Evolutionary conservation across 179 eudicot species (phyloP), one percentile per base, ranked within the genome.

Genomic region (Heliamphora pulchella): DNA sequence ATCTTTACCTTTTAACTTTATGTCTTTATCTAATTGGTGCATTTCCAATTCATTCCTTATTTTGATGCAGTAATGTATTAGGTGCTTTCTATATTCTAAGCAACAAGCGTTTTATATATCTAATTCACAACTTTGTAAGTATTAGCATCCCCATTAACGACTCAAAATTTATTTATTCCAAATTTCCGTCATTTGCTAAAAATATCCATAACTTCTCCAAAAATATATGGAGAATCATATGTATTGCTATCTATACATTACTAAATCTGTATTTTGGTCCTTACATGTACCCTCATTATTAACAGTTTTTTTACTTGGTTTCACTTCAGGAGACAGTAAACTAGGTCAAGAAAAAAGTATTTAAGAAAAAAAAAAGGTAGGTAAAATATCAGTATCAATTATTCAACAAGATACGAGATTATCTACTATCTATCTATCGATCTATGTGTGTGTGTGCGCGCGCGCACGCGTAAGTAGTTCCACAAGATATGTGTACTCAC

Each of bases 401-500:
- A 48, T 65, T 46, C 7, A 65, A 59, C 20, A 47, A 8, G 80
- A 78, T 18, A n/a, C n/a, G n/a, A n/a, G n/a, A n/a, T n/a, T n/a
- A n/a, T n/a, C n/a, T n/a, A n/a, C n/a, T n/a, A n/a, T n/a, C n/a
- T n/a, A n/a, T n/a, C n/a, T n/a, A n/a, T n/a, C n/a, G n/a, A n/a
- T n/a, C n/a, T n/a, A n/a, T n/a, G n/a, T n/a, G n/a, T n/a, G n/a
- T n/a, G n/a, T n/a, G n/a, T n/a, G n/a, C n/a, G n/a, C n/a, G n/a
- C n/a, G n/a, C n/a, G n/a, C n/a, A n/a, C n/a, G n/a, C n/a, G n/a
- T n/a, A n/a, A n/a, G n/a, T n/a, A n/a, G n/a, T n/a, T n/a, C n/a
- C n/a, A n/a, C n/a, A n/a, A n/a, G n/a, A n/a, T n/a, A n/a, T 18
- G 71, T 41, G 58, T 59, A 84, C 92, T 93, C 76, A 93, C 98